These are phyloP conservation scores for Claviceps maximensis DNA, from an alignment of 2,329 filamentous ascomycete genomes.

Conservation along the genomic window DNA sequence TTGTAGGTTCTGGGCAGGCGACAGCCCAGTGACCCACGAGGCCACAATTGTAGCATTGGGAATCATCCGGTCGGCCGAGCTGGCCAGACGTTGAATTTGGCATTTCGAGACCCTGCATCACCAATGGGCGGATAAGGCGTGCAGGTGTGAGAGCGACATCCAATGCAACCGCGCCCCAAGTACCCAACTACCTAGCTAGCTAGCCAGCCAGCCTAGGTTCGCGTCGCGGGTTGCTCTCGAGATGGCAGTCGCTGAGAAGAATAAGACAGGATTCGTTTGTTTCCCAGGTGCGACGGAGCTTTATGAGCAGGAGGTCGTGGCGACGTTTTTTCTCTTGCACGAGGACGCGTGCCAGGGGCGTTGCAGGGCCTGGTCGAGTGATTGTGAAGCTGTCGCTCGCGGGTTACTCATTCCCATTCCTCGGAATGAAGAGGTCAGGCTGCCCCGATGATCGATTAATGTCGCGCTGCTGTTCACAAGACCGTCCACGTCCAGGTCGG, in stretches of 20 bases:
- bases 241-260: neutral
- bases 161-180: neutral
- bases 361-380: neutral
- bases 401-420: neutral
- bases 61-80: constrained; percentile 19
- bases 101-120: constrained; percentile 13
- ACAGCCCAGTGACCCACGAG: constrained; percentile 36
- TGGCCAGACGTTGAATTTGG: constrained; percentile 16
- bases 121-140: neutral
- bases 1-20: constrained; percentile 37
- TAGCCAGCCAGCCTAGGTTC: no score
- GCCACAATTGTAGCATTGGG: constrained; percentile 42
- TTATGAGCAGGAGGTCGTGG: neutral
- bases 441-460: neutral
- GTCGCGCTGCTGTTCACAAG: neutral
- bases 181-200: no score
- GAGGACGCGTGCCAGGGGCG: neutral
- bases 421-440: neutral
- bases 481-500: neutral
- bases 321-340: neutral
- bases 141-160: neutral
- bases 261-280: neutral
- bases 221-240: neutral
- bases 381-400: neutral
- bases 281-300: neutral